phyloP scores from a whole-genome alignment of 2,329 filamentous ascomycete species.

The Alternaria gaisen region DNA sequence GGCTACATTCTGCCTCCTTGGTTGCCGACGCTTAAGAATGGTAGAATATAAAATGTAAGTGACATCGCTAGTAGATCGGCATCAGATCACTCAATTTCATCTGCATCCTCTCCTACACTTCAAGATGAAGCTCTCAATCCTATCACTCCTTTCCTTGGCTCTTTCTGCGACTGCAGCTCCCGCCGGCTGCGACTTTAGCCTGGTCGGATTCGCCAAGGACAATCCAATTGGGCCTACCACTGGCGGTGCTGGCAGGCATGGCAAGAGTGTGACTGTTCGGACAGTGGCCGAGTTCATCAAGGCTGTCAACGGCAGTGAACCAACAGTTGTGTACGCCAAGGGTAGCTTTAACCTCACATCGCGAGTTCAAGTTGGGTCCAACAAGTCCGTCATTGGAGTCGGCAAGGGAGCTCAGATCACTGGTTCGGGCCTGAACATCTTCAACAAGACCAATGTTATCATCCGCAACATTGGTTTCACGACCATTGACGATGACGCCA shows the following conservation, averaged over 20 bases:
- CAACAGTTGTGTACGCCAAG: slow-evolving; percentile 55
- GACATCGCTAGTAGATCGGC: neutral
- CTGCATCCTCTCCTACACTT: neutral
- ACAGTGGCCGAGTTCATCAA: slow-evolving; percentile 38
- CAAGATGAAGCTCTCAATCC: slow-evolving; percentile 41
- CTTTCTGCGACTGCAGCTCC: slow-evolving; percentile 31
- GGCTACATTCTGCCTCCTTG: neutral
- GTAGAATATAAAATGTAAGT: slow-evolving; percentile 7
- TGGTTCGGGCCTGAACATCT: slow-evolving; percentile 63
- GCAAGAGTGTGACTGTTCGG: slow-evolving; percentile 41
- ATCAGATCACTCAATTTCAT: slow-evolving; percentile 1
- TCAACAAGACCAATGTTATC: slow-evolving; percentile 66
- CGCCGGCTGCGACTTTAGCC: slow-evolving; percentile 33
- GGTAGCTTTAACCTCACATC: slow-evolving; percentile 54
- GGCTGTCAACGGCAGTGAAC: slow-evolving; percentile 36
- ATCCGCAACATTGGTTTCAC: slow-evolving; percentile 69
- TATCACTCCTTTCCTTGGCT: slow-evolving; percentile 28
- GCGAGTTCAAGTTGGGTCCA: slow-evolving; percentile 57
- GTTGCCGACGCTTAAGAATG: neutral
- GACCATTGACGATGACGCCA: slow-evolving; percentile 68
- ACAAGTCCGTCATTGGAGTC: slow-evolving; percentile 54
- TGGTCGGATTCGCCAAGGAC: slow-evolving; percentile 46
- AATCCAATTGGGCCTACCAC: slow-evolving; percentile 47
- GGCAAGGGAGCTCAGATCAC: slow-evolving; percentile 52
- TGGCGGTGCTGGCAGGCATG: slow-evolving; percentile 40